Evolutionary conservation across 176 grass and related monocot species (phyloP), one percentile per base, ranked within the genome.

Genomic region (Miscanthus lutarioriparius): DNA sequence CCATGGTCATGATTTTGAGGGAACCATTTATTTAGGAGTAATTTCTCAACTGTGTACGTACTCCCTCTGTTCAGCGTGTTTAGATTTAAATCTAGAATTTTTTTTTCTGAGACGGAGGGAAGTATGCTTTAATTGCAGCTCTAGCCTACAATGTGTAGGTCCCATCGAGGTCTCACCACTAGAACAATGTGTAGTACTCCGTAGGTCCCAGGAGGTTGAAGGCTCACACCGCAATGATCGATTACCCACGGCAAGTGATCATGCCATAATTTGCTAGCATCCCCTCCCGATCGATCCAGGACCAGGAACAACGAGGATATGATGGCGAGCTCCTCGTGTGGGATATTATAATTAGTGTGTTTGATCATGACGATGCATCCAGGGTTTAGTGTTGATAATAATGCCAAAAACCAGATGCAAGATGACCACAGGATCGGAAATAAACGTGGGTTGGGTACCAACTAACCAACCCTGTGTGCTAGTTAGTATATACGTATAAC

Each of bases 231-330:
- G 8, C 2, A 23, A 59, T 59, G 26, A 4, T 13, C 3, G 88
- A 72, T 19, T 9, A 20, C 2, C 43, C 79, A 86, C 73, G 83
- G 74, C 83, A 82, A 86, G 88, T 73, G 88, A 82, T 45, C 88
- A 86, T 54, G 26, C 72, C 19, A 89, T 82, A 11, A 86, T 66
- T 36, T 13, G 39, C 26, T 37, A 25, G 28, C 77, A 58, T 86
- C 41, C 36, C 88, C 65, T 3, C 7, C 51, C 40, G 5, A 27
- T 25, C 59, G 49, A 51, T 4, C 45, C 43, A 10, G 40, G 39
- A 4, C 3, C 17, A 47, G 44, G 13, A 54, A 54, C 51, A 22
- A 8, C 2, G 8, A 10, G 22, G 54, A 59, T 59, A 59, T 59
- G 54, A 59, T 23, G 54, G 54, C 54, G 54, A n/a, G 20, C 20